Base-by-base conservation (phyloP, 257 asterid genomes). In the Parsonsia alboflavescens region DNA sequence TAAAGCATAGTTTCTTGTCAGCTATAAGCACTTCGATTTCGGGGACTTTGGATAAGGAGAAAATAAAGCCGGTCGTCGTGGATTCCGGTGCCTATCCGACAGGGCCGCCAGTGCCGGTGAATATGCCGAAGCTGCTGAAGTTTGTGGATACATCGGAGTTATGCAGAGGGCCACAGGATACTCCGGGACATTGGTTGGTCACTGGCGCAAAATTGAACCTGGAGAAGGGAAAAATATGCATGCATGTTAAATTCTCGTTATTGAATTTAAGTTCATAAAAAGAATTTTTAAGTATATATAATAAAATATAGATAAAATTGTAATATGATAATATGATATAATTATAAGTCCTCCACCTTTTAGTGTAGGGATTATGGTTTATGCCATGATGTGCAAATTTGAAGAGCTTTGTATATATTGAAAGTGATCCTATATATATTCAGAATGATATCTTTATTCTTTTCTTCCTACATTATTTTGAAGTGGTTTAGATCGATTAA, bases 161-260 rank as follows among this genome's bases (percentile, higher is more conserved):
- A 81, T 77, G 91, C 30, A 81, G 85, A 72, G 98, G 98, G 41
- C 97, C 98, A 42, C 78, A 81, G 67, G 97, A 94, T 73, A 88
- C 78, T 68, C 98, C 98, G 0, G 98, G 97, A 11, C 96, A 94
- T 80, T 94, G 99, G 99, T 76, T 92, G 68, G 97, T 81, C 26
- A 92, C 97, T 0, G 99, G 97, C 21, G 99, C 97, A 0, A 92
- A 89, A 71, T 33, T 94, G 84, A 93, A 87, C 6, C 39, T 92
- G 77, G 99, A 94, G 24, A 89, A 86, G 77, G 96, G 95, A 28
- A 92, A 84, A 81, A 86, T 94, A 2, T 89, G 93, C 77, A 54
- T 94, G 2, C 76, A 89, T 68, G 97, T 90, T 12, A 94, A 94
- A 75, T 94, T 90, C 79, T 87, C 99, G 39, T 77, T 94, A 85